Percentiles rank a stretch among this genome's conserved stretches.
Evolutionary conservation across 2,329 filamentous ascomycete species (phyloP).

Genomic region (Erysiphe pulchra): DNA sequence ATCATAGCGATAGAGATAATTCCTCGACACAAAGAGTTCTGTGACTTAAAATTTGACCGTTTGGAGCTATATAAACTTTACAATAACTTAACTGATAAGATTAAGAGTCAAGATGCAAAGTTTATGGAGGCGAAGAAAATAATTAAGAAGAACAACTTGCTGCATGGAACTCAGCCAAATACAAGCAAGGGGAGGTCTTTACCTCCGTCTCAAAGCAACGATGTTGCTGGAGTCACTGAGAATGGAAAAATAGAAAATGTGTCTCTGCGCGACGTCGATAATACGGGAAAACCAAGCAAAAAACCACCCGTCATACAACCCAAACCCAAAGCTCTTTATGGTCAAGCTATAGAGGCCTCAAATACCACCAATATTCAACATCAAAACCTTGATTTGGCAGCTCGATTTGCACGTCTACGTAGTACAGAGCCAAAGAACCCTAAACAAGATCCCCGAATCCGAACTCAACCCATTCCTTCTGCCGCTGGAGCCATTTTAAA

Average conservation of each 20-base stretch:
- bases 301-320: conserved; percentile 26
- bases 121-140: conserved; percentile 32
- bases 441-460: conserved; percentile 25
- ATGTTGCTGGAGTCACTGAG: not conserved
- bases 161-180: conserved; percentile 20
- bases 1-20: conserved; percentile 56
- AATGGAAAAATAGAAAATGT: not conserved
- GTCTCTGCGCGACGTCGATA: not conserved
- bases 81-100: conserved; percentile 22
- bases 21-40: conserved; percentile 50
- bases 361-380: conserved; percentile 7
- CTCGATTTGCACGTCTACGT: conserved; percentile 31
- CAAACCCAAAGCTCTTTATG: conserved; percentile 41
- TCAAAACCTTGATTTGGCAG: conserved; percentile 22
- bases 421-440: conserved; percentile 13
- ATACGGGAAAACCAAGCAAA: conserved; percentile 12
- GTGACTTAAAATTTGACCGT: conserved; percentile 30
- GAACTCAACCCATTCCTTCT: conserved; percentile 21
- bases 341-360: conserved; percentile 25
- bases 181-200: not conserved
- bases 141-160: conserved; percentile 36
- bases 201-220: not conserved
- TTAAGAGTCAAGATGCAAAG: conserved; percentile 20
- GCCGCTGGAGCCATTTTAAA: conserved; percentile 7
- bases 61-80: conserved; percentile 22